phyloP scores from a whole-genome alignment of 2,329 filamentous ascomycete species.

The Volutella citrinella region DNA sequence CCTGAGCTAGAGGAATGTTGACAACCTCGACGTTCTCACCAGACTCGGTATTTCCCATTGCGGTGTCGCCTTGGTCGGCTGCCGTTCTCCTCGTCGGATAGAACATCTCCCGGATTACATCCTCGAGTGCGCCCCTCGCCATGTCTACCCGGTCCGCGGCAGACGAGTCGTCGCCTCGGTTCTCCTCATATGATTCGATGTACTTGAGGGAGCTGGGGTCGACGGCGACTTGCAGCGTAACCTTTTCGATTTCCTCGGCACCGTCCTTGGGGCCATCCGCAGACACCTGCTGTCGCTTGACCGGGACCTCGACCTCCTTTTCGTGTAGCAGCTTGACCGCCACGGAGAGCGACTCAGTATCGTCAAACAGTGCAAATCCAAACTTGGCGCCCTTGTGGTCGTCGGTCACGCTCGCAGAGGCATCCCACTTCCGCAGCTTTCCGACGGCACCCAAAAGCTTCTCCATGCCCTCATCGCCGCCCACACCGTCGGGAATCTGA shows the following conservation, averaged over 20 bases:
- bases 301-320: slow-evolving; percentile 77
- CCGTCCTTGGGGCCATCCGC: slow-evolving; percentile 43
- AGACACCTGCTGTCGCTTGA: slow-evolving; percentile 65
- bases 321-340: slow-evolving; percentile 83
- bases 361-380: slow-evolving; percentile 94
- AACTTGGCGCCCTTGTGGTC: slow-evolving; percentile 82
- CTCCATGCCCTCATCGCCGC: slow-evolving; percentile 77
- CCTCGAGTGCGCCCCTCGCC: slow-evolving; percentile 65
- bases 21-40: slow-evolving; percentile 77
- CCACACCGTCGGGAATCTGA: slow-evolving; percentile 75
- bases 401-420: slow-evolving; percentile 56
- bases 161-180: slow-evolving; percentile 59
- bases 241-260: slow-evolving; percentile 61
- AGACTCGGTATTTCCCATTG: slow-evolving; percentile 64
- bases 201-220: slow-evolving; percentile 83
- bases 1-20: slow-evolving; percentile 80
- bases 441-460: slow-evolving; percentile 75
- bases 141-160: slow-evolving; percentile 67
- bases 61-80: slow-evolving; percentile 64
- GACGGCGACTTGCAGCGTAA: slow-evolving; percentile 68
- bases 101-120: slow-evolving; percentile 68
- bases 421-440: slow-evolving; percentile 79
- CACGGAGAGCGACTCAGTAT: slow-evolving; percentile 80
- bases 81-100: slow-evolving; percentile 53
- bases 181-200: slow-evolving; percentile 75